Base-by-base conservation (phyloP, 2,329 filamentous ascomycete species). In the Exutisphaerella laricina region DNA sequence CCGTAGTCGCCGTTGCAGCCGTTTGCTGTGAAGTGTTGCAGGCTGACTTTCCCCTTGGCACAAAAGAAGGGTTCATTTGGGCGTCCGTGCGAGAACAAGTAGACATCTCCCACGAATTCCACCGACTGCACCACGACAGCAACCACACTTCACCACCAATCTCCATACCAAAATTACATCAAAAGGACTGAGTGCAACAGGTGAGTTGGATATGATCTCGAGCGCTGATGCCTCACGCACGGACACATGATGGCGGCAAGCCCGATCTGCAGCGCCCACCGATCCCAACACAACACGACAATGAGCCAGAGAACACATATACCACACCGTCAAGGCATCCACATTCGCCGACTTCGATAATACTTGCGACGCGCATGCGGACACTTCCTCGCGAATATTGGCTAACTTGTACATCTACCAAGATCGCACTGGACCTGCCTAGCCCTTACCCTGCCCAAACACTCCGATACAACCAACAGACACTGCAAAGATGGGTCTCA, bases 401-500 rank as follows among this genome's bases (percentile, higher is more conserved):
- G 41, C 46, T 48, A 37, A 48, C 38, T 20, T 18, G 3, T 6
- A 7, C 10, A 23, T 18, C 32, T 25, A 16, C 20, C n/a, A 22
- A 41, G 33, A 36, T 41, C 34, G 45, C 48, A 45, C 45, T 48
- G 42, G 33, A 46, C 39, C 41, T 45, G 28, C 38, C 25, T 23
- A 22, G 18, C 35, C 35, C 39, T 35, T 35, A 42, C 17, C 39
- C 45, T 20, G 34, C 32, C 25, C 36, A 22, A 18, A 34, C 41
- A 30, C 30, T 23, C 26, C n/a, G 12, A 36, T 41, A 42, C 9
- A 22, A 13, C 17, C 33, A 21, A 30, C 39, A 38, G 68, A 52
- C 35, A 58, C 71, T 77, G 77, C 78, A 75, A 84, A 66, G 57
- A 97, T 97, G 90, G 90, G 90, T 72, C 85, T 84, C 63, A 84